Base-by-base conservation (phyloP, 176 grass and related monocot species). In the Avena eriantha region DNA sequence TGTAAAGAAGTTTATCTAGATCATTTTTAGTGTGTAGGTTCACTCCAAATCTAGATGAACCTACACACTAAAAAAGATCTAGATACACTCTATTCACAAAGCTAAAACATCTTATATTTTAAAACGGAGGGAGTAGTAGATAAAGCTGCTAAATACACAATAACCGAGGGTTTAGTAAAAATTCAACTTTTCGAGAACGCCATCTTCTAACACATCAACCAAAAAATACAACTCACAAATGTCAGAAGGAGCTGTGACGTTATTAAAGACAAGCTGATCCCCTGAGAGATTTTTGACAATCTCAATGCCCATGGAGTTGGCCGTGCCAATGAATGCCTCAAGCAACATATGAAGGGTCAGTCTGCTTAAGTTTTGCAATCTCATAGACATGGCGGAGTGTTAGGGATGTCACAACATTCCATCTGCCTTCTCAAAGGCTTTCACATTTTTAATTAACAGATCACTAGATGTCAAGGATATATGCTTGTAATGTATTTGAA, bases 281-380 rank as follows among this genome's bases (percentile, higher is more conserved):
- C 8, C 81, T 94, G 79, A 98, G 8, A 95, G 84, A 90, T 96
- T 92, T 87, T 94, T 95, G 86, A 95, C 92, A 63, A 98, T 91
- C 47, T 92, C 76, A 85, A 98, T 94, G 39, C 96, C 96, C 93
- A 95, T 95, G 19, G 93, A 98, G 71, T 93, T 93, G 12, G 92
- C 92, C 36, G 92, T 94, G 84, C 88, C 92, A 64, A 96, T 94
- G 58, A 98, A 68, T 4, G 93, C 96, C 86, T 96, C 96, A 3
- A 96, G 54, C 0, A 93, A 90, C 84, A 96, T 91, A 26, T 96
- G 93, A 92, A 7, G 90, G 91, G 21, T 94, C 96, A 54, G 84
- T 43, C 72, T 95, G 93, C 81, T 95, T 95, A 81, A 95, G 58
- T 89, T 94, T 98, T 15, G 96, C 92, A 16, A 98, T 95, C 90